Conservation (phyloP, 2,329 filamentous ascomycete species). For the Gaeumannomyces sp. region DNA sequence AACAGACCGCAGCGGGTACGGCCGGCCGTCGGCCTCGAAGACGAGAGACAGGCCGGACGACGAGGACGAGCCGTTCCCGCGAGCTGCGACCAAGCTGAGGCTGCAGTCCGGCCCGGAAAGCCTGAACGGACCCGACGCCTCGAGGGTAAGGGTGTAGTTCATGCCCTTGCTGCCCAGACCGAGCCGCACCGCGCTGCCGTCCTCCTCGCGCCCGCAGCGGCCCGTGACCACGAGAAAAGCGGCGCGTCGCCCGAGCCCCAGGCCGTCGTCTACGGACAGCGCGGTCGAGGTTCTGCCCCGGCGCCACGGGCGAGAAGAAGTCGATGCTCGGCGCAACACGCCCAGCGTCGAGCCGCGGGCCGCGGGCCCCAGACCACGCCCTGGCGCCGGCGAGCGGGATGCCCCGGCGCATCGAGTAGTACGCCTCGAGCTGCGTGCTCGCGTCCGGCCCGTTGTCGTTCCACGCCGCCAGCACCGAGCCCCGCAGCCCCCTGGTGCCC, state of each 20-base stretch:
- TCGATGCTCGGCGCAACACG: not conserved
- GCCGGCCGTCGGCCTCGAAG: slow-evolving; percentile 37
- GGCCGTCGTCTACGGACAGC: slow-evolving; percentile 23
- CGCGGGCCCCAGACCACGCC: slow-evolving; percentile 44
- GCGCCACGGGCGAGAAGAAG: slow-evolving; percentile 31
- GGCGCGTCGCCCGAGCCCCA: slow-evolving; percentile 16
- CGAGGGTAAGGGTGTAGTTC: slow-evolving; percentile 47
- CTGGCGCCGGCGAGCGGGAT: slow-evolving; percentile 45
- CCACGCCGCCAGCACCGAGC: slow-evolving; percentile 44
- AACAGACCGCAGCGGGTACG: slow-evolving; percentile 43
- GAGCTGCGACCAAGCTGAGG: slow-evolving; percentile 26
- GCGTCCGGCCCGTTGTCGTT: slow-evolving; percentile 49
- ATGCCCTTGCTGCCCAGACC: slow-evolving; percentile 37
- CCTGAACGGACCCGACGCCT: slow-evolving; percentile 31
- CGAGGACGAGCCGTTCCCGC: slow-evolving; percentile 13
- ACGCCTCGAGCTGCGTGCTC: slow-evolving; percentile 43
- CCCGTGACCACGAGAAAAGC: slow-evolving; percentile 38
- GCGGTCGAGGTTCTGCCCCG: slow-evolving; percentile 44
- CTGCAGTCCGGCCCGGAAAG: slow-evolving; percentile 37
- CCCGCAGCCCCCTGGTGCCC: slow-evolving; percentile 28
- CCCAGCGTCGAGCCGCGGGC: slow-evolving; percentile 25
- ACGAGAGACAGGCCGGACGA: slow-evolving; percentile 23
- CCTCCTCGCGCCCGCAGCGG: slow-evolving; percentile 14
- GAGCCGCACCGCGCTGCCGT: not conserved
- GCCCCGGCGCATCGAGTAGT: slow-evolving; percentile 42